phyloP scores from a whole-genome alignment of 768 basidiomycete species.

The Asterophora lycoperdoides region DNA sequence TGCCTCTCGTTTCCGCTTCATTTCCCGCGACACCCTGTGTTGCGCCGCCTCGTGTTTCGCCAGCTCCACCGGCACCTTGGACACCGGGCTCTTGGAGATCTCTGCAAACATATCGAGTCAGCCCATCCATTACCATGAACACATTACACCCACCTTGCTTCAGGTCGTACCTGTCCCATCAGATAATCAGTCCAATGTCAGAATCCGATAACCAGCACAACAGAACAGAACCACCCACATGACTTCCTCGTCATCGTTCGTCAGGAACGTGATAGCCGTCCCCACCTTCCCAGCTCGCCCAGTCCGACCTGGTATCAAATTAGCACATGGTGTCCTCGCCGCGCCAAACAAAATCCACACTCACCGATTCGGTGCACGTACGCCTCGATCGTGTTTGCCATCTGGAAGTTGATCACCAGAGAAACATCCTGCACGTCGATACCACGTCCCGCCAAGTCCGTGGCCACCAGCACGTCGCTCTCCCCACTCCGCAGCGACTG shows the following conservation, averaged over 20 bases:
- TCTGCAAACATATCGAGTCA: constrained; percentile 43
- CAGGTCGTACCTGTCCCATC: constrained; percentile 76
- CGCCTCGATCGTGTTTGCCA: constrained; percentile 93
- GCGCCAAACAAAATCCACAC: background rate
- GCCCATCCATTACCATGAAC: too few species aligned
- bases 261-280: constrained; percentile 90
- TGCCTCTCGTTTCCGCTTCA: constrained; percentile 89
- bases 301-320: constrained; percentile 66
- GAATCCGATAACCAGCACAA: constrained; percentile 11
- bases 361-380: constrained; percentile 96
- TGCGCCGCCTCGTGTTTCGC: constrained; percentile 91
- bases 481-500: constrained; percentile 84
- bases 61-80: constrained; percentile 82
- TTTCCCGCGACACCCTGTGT: constrained; percentile 86
- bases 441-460: constrained; percentile 96
- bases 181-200: constrained; percentile 6
- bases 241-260: constrained; percentile 94
- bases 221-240: constrained; percentile 64
- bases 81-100: constrained; percentile 91
- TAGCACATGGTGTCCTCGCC: constrained; percentile 4
- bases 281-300: constrained; percentile 97
- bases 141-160: constrained; percentile 74
- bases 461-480: constrained; percentile 88
- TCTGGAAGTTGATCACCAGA: constrained; percentile 96
- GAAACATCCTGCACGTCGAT: constrained; percentile 98